A percentile compares a stretch with the other conserved stretches of the same genome.
Evolutionary conservation across 352 stramenopile species (phyloP).

Genomic region (Peronosclerospora sorghi): DNA sequence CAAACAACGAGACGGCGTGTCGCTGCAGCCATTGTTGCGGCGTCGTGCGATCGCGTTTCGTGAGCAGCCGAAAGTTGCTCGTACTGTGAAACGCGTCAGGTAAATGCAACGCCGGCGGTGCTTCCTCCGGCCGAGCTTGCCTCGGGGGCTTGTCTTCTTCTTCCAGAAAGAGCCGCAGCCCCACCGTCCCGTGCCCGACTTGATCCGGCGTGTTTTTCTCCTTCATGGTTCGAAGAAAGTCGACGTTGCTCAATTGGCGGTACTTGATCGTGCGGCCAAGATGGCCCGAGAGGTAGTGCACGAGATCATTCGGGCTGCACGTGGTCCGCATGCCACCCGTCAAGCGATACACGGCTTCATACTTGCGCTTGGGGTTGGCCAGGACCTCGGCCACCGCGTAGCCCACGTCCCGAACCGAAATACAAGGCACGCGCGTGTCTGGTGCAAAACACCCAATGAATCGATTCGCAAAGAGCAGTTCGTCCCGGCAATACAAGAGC

Average conservation of each 20-base stretch:
- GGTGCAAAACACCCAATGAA: slow-evolving; percentile 40
- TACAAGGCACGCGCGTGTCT: slow-evolving; percentile 45
- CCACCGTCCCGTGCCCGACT: slow-evolving; percentile 38
- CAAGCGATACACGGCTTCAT: slow-evolving; percentile 44
- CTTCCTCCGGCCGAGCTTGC: slow-evolving; percentile 3
- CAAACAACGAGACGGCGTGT: slow-evolving; percentile 27
- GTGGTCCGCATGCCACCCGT: slow-evolving; percentile 23
- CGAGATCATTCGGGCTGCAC: slow-evolving; percentile 37
- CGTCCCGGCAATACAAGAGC: slow-evolving; percentile 60
- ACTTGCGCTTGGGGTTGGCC: slow-evolving; percentile 31
- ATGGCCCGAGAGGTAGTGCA: slow-evolving; percentile 20
- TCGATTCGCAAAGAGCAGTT: slow-evolving; percentile 57
- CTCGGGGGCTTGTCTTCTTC: slow-evolving; percentile 4
- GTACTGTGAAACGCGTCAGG: slow-evolving; percentile 28
- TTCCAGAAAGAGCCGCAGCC: slow-evolving; percentile 46
- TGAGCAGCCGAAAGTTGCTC: slow-evolving; percentile 41
- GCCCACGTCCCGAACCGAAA: slow-evolving; percentile 54
- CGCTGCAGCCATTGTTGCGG: slow-evolving; percentile 40
- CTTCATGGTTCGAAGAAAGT: slow-evolving; percentile 33
- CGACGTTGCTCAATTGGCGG: slow-evolving; percentile 29
- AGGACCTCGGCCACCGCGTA: slow-evolving; percentile 41
- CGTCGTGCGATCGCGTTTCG: slow-evolving; percentile 27
- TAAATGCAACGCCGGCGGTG: slow-evolving; percentile 10
- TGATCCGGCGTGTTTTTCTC: slow-evolving; percentile 39
- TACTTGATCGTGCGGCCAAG: slow-evolving; percentile 43